phyloP scores from a whole-genome alignment of 352 stramenopile species.

The Globisporangium apiculatum region DNA sequence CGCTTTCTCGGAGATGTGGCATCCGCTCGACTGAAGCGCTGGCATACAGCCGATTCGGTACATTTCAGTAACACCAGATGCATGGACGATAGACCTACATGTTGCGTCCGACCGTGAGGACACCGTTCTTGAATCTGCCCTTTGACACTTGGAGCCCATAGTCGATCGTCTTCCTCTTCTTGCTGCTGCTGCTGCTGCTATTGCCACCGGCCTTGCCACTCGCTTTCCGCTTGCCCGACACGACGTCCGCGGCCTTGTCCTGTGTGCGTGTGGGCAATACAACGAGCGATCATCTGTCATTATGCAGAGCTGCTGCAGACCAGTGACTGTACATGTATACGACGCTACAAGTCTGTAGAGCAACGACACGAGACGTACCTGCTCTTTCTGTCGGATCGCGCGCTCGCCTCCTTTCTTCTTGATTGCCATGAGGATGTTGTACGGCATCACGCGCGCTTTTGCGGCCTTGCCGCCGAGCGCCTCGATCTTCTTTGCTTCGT shows the following conservation, averaged over 20 bases:
- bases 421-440: conserved; percentile 67
- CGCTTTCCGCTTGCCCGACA: conserved; percentile 57
- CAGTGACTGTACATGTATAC: too few species aligned
- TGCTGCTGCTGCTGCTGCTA: conserved; percentile 30
- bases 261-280: conserved; percentile 9
- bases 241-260: conserved; percentile 61
- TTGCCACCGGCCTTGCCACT: conserved; percentile 19
- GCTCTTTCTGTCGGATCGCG: conserved; percentile 47
- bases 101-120: conserved; percentile 49
- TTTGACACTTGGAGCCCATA: conserved; percentile 71
- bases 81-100: conserved; percentile 6
- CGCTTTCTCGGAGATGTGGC: too few species aligned
- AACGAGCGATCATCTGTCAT: too few species aligned
- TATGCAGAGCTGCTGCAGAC: too few species aligned
- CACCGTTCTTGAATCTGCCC: conserved; percentile 65
- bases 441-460: conserved; percentile 53
- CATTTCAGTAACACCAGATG: too few species aligned
- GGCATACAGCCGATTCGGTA: too few species aligned
- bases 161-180: conserved; percentile 65
- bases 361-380: conserved; percentile 23
- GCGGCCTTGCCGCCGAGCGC: conserved; percentile 51
- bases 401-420: conserved; percentile 51
- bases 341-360: not conserved
- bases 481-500: conserved; percentile 70
- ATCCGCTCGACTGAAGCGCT: too few species aligned